These are phyloP conservation scores for Candida hispaniensis DNA, from an alignment of 805 yeast species.

Conservation along the genomic window DNA sequence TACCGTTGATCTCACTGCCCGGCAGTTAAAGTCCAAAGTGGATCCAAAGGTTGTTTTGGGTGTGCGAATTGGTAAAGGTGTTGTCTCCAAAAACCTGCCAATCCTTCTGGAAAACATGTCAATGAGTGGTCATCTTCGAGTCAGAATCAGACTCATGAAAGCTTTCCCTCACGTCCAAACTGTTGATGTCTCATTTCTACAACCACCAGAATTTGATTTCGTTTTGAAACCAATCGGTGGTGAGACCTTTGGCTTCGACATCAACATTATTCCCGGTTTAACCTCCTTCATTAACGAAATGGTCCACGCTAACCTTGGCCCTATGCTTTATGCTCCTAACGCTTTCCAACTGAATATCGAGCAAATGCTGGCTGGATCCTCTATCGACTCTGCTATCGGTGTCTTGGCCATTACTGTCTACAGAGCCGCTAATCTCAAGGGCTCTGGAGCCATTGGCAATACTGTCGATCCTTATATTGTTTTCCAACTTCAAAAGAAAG, in stretches of 20 bases:
- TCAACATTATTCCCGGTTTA: constrained; percentile 79
- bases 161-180: constrained; percentile 91
- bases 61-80: constrained; percentile 66
- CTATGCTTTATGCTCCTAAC: constrained; percentile 78
- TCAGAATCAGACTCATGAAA: constrained; percentile 80
- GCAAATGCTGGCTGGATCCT: constrained; percentile 75
- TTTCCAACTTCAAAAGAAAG: constrained; percentile 45
- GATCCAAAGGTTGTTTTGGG: constrained; percentile 73
- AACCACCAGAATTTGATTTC: constrained; percentile 84
- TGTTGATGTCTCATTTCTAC: constrained; percentile 71
- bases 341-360: constrained; percentile 89
- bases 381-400: constrained; percentile 75
- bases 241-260: constrained; percentile 75
- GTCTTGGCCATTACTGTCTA: constrained; percentile 60
- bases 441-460: constrained; percentile 57
- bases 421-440: constrained; percentile 56
- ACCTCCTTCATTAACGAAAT: constrained; percentile 71
- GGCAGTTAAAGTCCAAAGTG: constrained; percentile 74
- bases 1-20: constrained; percentile 67
- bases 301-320: constrained; percentile 79
- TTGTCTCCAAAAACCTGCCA: constrained; percentile 54
- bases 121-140: constrained; percentile 61
- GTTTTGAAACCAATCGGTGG: constrained; percentile 72
- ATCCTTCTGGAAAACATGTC: constrained; percentile 71
- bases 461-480: constrained; percentile 86